Base-by-base conservation (phyloP, 2,329 filamentous ascomycete species). In the Neocatenulostroma microsporum region DNA sequence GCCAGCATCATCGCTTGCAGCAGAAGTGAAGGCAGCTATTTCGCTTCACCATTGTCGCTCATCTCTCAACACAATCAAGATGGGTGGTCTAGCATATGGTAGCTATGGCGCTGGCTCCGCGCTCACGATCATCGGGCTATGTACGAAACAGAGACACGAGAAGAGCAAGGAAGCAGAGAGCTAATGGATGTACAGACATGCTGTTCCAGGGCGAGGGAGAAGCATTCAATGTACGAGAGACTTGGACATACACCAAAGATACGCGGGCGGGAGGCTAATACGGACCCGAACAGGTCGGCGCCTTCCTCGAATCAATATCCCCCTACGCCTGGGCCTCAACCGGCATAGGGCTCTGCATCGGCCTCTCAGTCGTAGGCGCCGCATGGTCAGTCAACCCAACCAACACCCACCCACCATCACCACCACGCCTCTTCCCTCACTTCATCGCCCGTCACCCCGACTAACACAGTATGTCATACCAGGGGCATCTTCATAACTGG, bases 401-500 rank as follows among this genome's bases (percentile, higher is more conserved):
- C 14, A 25, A 25, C 10, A 25, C 17, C 2, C 17, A 32, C 18
- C 26, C 14, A 19, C 8, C 14, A 8, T 35, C 10, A 23, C 18
- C n/a, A 11, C 13, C 21, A 29, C 21, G 20, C 12, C 25, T 24
- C 23, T n/a, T 24, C 23, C 23, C n/a, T n/a, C 23, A 8, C 23
- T n/a, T 24, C 23, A 8, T 24, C 23, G 9, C n/a, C 23, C 23
- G 8, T n/a, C 23, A 24, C 23, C 23, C 8, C 5, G 28, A 36
- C 50, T 52, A 38, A 53, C 44, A 49, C 30, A 12, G 35, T 13
- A 24, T 10, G 21, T 47, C n/a, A n/a, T n/a, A n/a, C n/a, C 57
- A 96, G 91, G 91, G 91, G 93, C 56, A 98, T 98, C 63, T 91
- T 98, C 69, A 91, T 96, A 53, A 98, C 91, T 21, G 93, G 93